These are phyloP conservation scores for Deuterostichococcus epilithicus DNA, from an alignment of 139 green algal genomes.

Conservation along the genomic window DNA sequence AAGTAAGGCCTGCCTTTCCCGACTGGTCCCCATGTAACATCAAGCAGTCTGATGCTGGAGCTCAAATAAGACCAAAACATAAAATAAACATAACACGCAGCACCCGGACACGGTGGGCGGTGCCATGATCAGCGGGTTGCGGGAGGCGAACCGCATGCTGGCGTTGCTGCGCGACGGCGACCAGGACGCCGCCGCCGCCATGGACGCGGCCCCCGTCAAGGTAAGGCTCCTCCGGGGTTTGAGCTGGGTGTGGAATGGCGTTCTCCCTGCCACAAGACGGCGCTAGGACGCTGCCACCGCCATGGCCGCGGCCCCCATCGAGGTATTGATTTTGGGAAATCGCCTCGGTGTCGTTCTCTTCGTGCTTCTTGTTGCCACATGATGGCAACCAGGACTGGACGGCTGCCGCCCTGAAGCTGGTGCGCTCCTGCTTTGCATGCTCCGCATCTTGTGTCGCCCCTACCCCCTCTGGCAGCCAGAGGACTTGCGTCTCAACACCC, in stretches of 20 bases:
- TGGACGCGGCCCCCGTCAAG: slow-evolving; percentile 5
- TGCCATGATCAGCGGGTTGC: slow-evolving; percentile 71
- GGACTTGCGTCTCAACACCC: no score
- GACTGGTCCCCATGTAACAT: no score
- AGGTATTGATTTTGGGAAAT: not conserved
- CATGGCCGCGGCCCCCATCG: not conserved
- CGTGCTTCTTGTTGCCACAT: not conserved
- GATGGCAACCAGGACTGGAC: not conserved
- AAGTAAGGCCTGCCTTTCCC: no score
- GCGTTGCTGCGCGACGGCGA: slow-evolving; percentile 31
- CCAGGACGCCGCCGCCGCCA: slow-evolving; percentile 7
- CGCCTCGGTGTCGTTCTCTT: slow-evolving; percentile 1
- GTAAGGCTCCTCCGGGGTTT: slow-evolving; percentile 9
- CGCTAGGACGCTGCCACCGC: not conserved
- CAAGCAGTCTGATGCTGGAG: no score
- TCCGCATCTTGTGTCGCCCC: no score
- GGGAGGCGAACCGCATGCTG: slow-evolving; percentile 62
- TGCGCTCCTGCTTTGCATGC: no score
- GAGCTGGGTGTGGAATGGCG: not conserved
- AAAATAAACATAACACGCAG: slow-evolving; percentile 33
- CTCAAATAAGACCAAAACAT: no score
- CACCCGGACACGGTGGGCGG: slow-evolving; percentile 88
- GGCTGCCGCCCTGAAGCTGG: no score
- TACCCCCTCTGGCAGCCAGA: no score
- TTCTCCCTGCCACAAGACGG: not conserved